Percentiles rank a stretch among this genome's conserved stretches.
Conservation (phyloP, 495 filamentous ascomycete genomes). For the Penicillium canariense region DNA sequence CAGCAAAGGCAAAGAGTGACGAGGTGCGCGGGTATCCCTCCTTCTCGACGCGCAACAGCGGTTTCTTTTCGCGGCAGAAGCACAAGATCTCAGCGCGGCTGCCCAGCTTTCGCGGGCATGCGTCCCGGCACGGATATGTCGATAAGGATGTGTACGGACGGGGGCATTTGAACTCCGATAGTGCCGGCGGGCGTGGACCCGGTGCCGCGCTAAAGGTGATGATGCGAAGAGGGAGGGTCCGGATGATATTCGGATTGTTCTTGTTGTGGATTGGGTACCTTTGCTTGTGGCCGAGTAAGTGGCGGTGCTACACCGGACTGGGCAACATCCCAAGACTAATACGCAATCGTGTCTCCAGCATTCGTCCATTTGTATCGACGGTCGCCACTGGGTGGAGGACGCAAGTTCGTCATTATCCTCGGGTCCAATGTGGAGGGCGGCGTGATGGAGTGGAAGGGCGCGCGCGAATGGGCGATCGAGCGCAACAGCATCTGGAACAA, state of each 20-base stretch:
- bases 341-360: slow-evolving; percentile 26
- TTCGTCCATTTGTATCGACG: slow-evolving; percentile 50
- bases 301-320: slow-evolving; percentile 28
- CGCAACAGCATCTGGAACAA: slow-evolving; percentile 95
- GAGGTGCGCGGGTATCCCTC: slow-evolving; percentile 73
- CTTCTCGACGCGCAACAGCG: slow-evolving; percentile 75
- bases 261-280: slow-evolving; percentile 63
- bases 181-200: slow-evolving; percentile 24
- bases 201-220: slow-evolving; percentile 39
- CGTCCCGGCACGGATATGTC: slow-evolving; percentile 47
- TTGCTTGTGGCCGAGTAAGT: slow-evolving; percentile 56
- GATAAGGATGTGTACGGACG: slow-evolving; percentile 77
- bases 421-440: slow-evolving; percentile 93
- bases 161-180: slow-evolving; percentile 30
- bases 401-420: slow-evolving; percentile 90
- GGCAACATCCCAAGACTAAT: too few species aligned
- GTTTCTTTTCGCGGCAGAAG: slow-evolving; percentile 79
- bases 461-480: slow-evolving; percentile 97
- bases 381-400: slow-evolving; percentile 71
- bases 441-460: slow-evolving; percentile 98
- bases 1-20: slow-evolving; percentile 73
- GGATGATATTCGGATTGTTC: slow-evolving; percentile 54
- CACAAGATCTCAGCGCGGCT: slow-evolving; percentile 70
- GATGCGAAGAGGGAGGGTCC: slow-evolving; percentile 55
- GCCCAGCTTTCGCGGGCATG: slow-evolving; percentile 58